Evolutionary conservation across 306 rosid genomes (phyloP), one percentile per base, ranked within the genome.

Genomic region (Quillaja saponaria): DNA sequence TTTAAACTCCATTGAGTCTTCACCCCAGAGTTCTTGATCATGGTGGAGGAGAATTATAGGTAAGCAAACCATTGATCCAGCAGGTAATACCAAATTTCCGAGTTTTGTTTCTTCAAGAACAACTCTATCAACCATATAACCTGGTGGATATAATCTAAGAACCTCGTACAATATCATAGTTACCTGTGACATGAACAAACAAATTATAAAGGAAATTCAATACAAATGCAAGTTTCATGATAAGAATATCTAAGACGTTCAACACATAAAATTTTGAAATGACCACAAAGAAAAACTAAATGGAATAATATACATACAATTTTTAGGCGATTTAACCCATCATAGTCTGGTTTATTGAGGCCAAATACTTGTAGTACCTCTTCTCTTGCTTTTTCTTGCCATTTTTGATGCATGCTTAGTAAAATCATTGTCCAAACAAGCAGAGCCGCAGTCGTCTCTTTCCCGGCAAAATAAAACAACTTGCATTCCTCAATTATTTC

Each of bases 321-420:
- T 71, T 78, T 71, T 0, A 81, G 71, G 20, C 45, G 79, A 12
- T 6, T 34, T 60, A 82, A 25, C 3, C 77, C 77, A 19, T 72
- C 81, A 8, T 41, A 64, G 39, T 76, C 71, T 6, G 74, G 72
- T 21, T 63, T 63, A 14, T 41, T 41, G 8, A 44, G 33, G 6
- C 81, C 77, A 49, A 82, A 78, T 2, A 69, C 68, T 19, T 74
- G 49, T 1, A 67, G 0, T 10, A 81, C 80, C 38, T 81, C 76
- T 12, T 63, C 64, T 48, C 82, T 69, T 39, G 84, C 81, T 1
- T 69, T 52, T 0, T 19, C 75, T 69, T 82, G 87, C 87, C 87
- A 79, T 8, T 57, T 21, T 1, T 54, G 77, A 40, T 64, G 31
- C 11, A 25, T 51, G 11, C 78, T 49, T 1, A 66, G 25, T 6